Evolutionary conservation across 148 eudicot genomes (phyloP).

Genomic region (Nepenthes mirabilis): DNA sequence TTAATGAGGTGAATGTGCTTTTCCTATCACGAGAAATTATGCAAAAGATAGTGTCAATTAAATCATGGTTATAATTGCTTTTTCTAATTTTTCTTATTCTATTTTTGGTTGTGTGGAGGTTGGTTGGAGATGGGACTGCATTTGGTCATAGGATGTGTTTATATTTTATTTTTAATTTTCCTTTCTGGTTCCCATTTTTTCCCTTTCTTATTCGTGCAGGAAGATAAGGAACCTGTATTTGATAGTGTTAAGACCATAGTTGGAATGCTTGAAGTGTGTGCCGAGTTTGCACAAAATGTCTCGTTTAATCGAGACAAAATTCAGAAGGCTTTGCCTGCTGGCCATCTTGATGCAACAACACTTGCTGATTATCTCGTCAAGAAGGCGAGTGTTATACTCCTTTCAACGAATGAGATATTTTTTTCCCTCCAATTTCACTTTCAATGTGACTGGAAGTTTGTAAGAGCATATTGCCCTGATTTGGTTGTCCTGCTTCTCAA

Average conservation of each 20-base stretch:
- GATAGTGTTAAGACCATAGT: constrained; percentile 78
- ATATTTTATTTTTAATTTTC: not conserved
- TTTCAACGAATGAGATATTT: not conserved
- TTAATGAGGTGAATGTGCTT: no score
- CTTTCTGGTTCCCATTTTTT: not conserved
- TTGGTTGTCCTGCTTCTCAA: not conserved
- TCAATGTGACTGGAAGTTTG: not conserved
- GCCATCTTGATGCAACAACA: constrained; percentile 99
- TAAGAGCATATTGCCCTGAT: not conserved
- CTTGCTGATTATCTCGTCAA: constrained; percentile 98
- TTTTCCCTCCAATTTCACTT: not conserved
- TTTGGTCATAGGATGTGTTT: not conserved
- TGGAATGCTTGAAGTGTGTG: constrained; percentile 91
- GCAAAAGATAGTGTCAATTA: no score
- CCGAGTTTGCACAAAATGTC: constrained; percentile 91
- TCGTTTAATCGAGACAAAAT: constrained; percentile 66
- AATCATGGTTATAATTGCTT: no score
- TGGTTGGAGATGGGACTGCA: no score
- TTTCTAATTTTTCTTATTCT: no score
- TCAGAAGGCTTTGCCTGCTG: constrained; percentile 76
- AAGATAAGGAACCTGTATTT: constrained; percentile 92
- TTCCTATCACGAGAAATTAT: no score
- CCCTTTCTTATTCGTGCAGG: constrained; percentile 29
- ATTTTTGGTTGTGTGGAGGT: no score
- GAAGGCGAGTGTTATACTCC: constrained; percentile 36